Evolutionary conservation across 257 asterid species (phyloP).

Genomic region (Petunia axillaris): DNA sequence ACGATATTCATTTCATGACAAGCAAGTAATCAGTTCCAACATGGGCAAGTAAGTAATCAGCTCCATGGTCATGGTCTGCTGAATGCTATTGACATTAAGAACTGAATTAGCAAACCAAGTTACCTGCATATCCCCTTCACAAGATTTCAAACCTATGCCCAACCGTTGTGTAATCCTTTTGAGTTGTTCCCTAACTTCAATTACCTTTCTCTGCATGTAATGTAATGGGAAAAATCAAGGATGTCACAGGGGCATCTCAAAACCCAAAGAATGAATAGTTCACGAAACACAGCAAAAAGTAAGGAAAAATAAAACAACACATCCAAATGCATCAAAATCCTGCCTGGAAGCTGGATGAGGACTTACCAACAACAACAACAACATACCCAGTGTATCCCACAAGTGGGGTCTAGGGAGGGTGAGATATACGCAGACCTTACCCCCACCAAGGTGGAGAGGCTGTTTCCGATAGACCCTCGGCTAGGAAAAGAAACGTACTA

Average conservation of each 20-base stretch:
- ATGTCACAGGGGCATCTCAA: not conserved
- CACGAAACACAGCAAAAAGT: not conserved
- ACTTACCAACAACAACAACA: too few relatives aligned
- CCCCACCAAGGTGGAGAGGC: too few relatives aligned
- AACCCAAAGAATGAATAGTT: not conserved
- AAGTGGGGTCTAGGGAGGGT: too few relatives aligned
- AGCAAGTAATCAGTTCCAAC: not conserved
- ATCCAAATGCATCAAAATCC: conserved; percentile 14
- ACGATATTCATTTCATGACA: not conserved
- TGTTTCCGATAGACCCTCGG: too few relatives aligned
- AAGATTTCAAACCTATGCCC: conserved; percentile 79
- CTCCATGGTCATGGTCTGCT: not conserved
- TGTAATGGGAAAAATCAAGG: not conserved
- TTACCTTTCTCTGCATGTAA: conserved; percentile 71
- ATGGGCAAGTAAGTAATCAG: not conserved
- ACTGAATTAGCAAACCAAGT: conserved; percentile 22
- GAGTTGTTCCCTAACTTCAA: conserved; percentile 79
- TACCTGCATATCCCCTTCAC: conserved; percentile 82
- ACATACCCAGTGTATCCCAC: too few relatives aligned
- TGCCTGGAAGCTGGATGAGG: conserved; percentile 18
- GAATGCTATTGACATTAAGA: conserved; percentile 23
- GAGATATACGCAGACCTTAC: too few relatives aligned
- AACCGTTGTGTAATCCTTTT: conserved; percentile 73
- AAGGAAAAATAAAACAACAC: too few relatives aligned
- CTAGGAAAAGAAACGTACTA: too few relatives aligned